phyloP scores from a whole-genome alignment of 345 rosid genomes.

The Aquilaria yunnanensis region DNA sequence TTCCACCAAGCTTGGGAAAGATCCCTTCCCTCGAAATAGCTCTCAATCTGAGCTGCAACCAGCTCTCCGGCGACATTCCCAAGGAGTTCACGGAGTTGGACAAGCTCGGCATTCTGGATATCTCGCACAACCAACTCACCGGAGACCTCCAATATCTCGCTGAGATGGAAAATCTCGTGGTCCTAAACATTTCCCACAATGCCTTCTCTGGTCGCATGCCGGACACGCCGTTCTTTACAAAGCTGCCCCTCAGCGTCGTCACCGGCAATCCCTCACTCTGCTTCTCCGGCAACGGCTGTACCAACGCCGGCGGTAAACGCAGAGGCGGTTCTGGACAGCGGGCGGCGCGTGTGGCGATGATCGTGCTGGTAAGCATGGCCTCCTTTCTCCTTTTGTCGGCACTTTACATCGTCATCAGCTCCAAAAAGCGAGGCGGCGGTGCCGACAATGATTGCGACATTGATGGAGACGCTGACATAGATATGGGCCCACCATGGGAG shows the following conservation, averaged over 20 bases:
- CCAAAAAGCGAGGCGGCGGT: slow-evolving; percentile 31
- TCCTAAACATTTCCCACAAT: slow-evolving; percentile 80
- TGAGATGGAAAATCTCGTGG: slow-evolving; percentile 69
- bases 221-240: slow-evolving; percentile 69
- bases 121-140: slow-evolving; percentile 62
- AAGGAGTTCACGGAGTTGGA: slow-evolving; percentile 43
- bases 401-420: slow-evolving; percentile 49
- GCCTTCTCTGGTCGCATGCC: slow-evolving; percentile 76
- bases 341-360: slow-evolving; percentile 55
- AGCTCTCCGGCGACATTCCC: slow-evolving; percentile 54
- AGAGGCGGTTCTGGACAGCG: slow-evolving; percentile 12
- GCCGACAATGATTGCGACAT: slow-evolving; percentile 25
- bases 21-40: slow-evolving; percentile 70
- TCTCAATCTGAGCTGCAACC: slow-evolving; percentile 77
- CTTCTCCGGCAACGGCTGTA: slow-evolving; percentile 43
- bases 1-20: slow-evolving; percentile 57
- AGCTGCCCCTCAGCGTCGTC: slow-evolving; percentile 65
- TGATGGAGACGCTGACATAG: slow-evolving; percentile 35
- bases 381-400: slow-evolving; percentile 60
- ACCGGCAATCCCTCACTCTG: slow-evolving; percentile 63
- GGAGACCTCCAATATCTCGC: slow-evolving; percentile 58
- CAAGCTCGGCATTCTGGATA: slow-evolving; percentile 63
- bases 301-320: slow-evolving; percentile 5
- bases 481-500: slow-evolving; percentile 79
- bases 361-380: slow-evolving; percentile 52